Evolutionary conservation across 352 stramenopile species (phyloP).

Genomic region (Pythium monospermum): DNA sequence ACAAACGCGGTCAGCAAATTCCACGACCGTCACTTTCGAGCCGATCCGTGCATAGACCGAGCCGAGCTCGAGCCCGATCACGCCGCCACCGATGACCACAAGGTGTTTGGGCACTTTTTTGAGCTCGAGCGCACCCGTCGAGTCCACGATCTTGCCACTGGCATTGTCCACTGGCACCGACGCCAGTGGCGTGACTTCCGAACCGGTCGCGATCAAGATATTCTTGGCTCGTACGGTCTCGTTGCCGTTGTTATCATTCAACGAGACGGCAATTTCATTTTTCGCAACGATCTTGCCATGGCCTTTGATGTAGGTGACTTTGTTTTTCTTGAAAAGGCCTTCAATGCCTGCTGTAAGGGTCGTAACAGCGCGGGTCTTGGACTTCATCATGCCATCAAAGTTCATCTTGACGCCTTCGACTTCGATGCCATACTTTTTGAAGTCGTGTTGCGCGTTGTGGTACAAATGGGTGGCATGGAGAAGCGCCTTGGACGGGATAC

Average conservation of each 20-base stretch:
- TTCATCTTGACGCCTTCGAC: constrained; percentile 89
- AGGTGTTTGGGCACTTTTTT: constrained; percentile 92
- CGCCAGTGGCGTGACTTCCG: constrained; percentile 90
- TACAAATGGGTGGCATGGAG: constrained; percentile 96
- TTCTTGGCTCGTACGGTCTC: constrained; percentile 96
- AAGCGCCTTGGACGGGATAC: constrained; percentile 98
- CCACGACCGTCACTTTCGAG: constrained; percentile 95
- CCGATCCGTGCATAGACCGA: constrained; percentile 97
- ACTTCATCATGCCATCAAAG: constrained; percentile 95
- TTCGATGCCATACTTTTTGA: constrained; percentile 95
- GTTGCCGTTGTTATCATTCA: constrained; percentile 88
- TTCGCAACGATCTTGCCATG: constrained; percentile 91
- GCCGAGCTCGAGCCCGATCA: constrained; percentile 99
- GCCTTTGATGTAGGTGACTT: constrained; percentile 98
- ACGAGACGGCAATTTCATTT: constrained; percentile 89
- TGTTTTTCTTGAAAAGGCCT: constrained; percentile 99
- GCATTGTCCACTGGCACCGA: constrained; percentile 97
- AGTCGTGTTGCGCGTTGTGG: constrained; percentile 95
- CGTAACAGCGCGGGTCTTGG: constrained; percentile 94
- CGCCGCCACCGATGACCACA: constrained; percentile 95
- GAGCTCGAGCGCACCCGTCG: constrained; percentile 94
- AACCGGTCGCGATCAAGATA: constrained; percentile 92
- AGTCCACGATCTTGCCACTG: constrained; percentile 97
- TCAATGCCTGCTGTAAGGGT: constrained; percentile 96
- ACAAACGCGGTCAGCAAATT: constrained; percentile 96